These are phyloP conservation scores for Rhynchospora tenuis DNA, from an alignment of 176 grass and related monocot genomes.

Conservation along the genomic window DNA sequence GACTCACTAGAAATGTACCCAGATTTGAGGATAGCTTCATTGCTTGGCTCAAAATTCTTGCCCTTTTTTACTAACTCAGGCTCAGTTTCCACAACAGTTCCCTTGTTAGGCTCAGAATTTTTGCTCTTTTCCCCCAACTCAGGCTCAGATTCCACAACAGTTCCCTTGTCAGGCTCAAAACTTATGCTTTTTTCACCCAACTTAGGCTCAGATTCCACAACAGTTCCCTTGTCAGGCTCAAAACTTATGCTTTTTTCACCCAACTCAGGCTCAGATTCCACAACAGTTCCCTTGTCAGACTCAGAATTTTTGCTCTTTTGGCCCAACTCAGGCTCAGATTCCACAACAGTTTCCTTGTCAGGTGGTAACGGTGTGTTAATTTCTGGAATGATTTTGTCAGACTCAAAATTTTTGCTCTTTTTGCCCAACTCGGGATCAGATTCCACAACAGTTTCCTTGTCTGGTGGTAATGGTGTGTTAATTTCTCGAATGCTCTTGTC, in stretches of 20 bases:
- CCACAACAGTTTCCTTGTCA: slow-evolving; percentile 10
- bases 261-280: slow-evolving; percentile 3
- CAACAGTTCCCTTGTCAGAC: slow-evolving; percentile 1
- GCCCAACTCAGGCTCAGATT: slow-evolving; percentile 12
- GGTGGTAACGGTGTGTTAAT: slow-evolving; percentile 10
- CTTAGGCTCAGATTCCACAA: slow-evolving; percentile 8
- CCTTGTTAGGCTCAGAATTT: not conserved
- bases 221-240: not conserved
- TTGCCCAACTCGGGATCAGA: not conserved
- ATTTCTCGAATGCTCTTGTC: not conserved
- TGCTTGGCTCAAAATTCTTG: slow-evolving; percentile 6
- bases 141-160: slow-evolving; percentile 11
- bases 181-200: not conserved
- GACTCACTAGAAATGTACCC: not conserved
- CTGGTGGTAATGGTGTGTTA: not conserved
- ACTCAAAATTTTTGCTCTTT: not conserved
- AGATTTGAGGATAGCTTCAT: not conserved
- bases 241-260: not conserved
- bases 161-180: not conserved
- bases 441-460: slow-evolving; percentile 11
- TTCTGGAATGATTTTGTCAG: too few species aligned
- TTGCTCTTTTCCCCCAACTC: too few species aligned
- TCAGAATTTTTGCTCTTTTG: slow-evolving; percentile 10
- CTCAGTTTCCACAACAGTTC: slow-evolving; percentile 17
- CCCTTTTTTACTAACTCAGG: not conserved